These are phyloP conservation scores for Oryza australiensis DNA, from an alignment of 176 grass and related monocot genomes.

Conservation along the genomic window DNA sequence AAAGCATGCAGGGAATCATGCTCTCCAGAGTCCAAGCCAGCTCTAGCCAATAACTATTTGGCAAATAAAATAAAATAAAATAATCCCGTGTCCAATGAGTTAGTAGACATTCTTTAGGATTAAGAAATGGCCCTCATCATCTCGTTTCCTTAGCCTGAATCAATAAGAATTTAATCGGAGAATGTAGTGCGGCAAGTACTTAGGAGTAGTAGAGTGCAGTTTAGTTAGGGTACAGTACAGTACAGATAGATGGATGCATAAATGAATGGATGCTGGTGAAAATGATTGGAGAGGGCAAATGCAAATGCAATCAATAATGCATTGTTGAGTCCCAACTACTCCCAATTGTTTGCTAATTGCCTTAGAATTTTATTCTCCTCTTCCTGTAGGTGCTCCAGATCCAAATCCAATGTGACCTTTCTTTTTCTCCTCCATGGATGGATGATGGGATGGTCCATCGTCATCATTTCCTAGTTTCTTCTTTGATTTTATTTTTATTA, in stretches of 20 bases:
- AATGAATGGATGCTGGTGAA: neutral
- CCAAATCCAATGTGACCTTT: neutral
- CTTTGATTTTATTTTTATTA: neutral
- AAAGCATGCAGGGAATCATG: constrained; percentile 40
- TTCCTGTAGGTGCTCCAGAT: neutral
- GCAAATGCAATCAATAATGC: neutral
- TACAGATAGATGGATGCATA: neutral
- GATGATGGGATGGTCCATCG: neutral
- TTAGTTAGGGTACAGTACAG: neutral
- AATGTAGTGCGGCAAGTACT: neutral
- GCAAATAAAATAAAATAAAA: neutral
- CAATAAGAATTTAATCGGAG: neutral
- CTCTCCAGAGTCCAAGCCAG: neutral
- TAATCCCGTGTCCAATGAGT: neutral
- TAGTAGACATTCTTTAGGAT: neutral
- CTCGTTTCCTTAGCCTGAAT: neutral
- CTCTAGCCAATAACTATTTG: neutral
- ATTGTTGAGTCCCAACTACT: neutral
- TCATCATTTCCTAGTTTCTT: neutral
- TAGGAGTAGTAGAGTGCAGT: neutral
- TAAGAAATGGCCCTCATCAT: neutral
- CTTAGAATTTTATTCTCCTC: neutral
- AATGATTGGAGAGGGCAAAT: neutral
- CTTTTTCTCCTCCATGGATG: neutral
- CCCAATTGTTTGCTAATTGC: neutral